Evolutionary conservation across 257 asterid species (phyloP).

Genomic region (Nyctanthes arbortristis): DNA sequence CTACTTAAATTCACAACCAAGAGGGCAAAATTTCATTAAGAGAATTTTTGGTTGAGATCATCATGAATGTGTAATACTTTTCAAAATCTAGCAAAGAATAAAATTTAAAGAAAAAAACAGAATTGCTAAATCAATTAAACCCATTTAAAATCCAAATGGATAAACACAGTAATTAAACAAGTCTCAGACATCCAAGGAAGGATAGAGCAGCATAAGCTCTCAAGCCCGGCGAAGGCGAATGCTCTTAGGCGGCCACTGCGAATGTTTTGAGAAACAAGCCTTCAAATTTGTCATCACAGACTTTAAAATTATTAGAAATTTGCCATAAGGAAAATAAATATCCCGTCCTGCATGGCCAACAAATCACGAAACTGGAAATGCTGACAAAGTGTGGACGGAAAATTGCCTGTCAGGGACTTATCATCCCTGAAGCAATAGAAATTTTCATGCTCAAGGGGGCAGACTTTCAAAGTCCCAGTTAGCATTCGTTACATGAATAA

Average conservation of each 20-base stretch:
- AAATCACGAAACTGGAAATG: slow-evolving; percentile 19
- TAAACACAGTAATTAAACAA: not conserved
- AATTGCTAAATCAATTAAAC: too few species aligned
- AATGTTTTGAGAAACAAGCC: slow-evolving; percentile 84
- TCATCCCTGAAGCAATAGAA: slow-evolving; percentile 40
- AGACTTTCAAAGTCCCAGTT: slow-evolving; percentile 27
- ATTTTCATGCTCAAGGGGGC: slow-evolving; percentile 28
- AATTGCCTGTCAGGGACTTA: slow-evolving; percentile 35
- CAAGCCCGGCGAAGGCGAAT: slow-evolving; percentile 83
- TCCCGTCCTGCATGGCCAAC: slow-evolving; percentile 50
- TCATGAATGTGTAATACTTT: too few species aligned
- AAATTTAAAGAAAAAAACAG: too few species aligned
- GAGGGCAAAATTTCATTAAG: too few species aligned
- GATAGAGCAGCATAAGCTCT: slow-evolving; percentile 68
- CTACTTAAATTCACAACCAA: too few species aligned
- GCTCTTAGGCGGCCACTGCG: slow-evolving; percentile 81
- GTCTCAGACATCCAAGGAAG: slow-evolving; percentile 88
- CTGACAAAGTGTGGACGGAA: slow-evolving; percentile 46
- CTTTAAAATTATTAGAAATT: not conserved
- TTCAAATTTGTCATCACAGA: slow-evolving; percentile 47
- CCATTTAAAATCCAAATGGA: not conserved
- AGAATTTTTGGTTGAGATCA: too few species aligned
- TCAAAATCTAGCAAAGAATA: too few species aligned
- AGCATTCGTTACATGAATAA: not conserved
- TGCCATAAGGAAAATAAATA: not conserved